Percentiles rank a stretch among this genome's conserved stretches.
These are phyloP conservation scores for Xylaria intraflava DNA, from an alignment of 495 filamentous ascomycete species.

Conservation along the genomic window DNA sequence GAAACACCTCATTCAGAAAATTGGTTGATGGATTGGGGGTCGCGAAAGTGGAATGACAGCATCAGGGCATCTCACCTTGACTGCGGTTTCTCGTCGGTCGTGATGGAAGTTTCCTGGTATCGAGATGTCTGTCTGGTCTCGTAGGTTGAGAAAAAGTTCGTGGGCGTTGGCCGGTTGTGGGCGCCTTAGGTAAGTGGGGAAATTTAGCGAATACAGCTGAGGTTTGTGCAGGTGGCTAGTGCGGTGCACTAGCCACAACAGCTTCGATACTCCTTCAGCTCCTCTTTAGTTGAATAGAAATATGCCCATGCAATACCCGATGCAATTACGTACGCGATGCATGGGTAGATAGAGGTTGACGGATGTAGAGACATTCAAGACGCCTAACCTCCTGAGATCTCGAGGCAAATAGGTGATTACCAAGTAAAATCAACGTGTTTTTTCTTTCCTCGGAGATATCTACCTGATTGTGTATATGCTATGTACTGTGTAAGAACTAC, in stretches of 20 bases:
- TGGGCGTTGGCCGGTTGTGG: slow-evolving; percentile 14
- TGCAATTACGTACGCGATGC: too few relatives aligned
- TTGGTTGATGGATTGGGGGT: background rate
- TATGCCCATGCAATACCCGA: too few relatives aligned
- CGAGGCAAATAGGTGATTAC: too few relatives aligned
- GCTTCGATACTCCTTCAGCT: too few relatives aligned
- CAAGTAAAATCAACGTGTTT: too few relatives aligned
- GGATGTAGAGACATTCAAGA: too few relatives aligned
- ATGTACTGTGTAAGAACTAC: too few relatives aligned
- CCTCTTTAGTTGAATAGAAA: background rate
- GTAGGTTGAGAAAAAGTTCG: slow-evolving; percentile 15
- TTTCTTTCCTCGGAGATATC: too few relatives aligned
- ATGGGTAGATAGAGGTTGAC: too few relatives aligned
- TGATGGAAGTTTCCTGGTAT: slow-evolving; percentile 33
- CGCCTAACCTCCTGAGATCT: too few relatives aligned
- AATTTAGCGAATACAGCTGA: slow-evolving; percentile 17
- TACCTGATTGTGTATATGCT: too few relatives aligned
- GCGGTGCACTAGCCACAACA: slow-evolving; percentile 5
- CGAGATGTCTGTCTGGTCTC: slow-evolving; percentile 13
- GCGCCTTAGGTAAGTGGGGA: slow-evolving; percentile 14
- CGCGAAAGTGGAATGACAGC: background rate
- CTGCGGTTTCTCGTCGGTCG: slow-evolving; percentile 36
- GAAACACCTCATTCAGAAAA: background rate
- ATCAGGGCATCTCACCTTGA: slow-evolving; percentile 37
- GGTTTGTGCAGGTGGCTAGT: slow-evolving; percentile 14